Evolutionary conservation across 2,329 filamentous ascomycete genomes (phyloP).

Genomic region (Fusarium sambucinum): DNA sequence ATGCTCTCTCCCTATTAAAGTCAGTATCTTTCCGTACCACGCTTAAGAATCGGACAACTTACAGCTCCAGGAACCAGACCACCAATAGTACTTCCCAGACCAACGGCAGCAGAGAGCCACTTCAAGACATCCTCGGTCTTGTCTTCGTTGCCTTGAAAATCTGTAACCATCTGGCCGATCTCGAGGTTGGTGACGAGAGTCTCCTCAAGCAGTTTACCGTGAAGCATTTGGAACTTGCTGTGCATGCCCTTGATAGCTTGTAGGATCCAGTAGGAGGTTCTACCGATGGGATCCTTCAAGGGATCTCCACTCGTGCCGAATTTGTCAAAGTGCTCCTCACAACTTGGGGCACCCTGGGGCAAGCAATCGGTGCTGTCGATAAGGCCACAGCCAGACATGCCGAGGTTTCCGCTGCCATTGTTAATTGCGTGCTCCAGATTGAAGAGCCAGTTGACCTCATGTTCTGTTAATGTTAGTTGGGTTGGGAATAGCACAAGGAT

Average conservation of each 20-base stretch:
- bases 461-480: background rate
- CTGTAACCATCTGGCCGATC: conserved; percentile 9
- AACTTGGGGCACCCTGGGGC: background rate
- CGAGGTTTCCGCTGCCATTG: background rate
- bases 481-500: too few relatives aligned
- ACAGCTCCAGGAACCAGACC: conserved; percentile 4
- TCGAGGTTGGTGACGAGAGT: background rate
- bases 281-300: background rate
- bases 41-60: background rate
- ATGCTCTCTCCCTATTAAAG: background rate
- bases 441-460: background rate
- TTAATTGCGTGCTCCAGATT: background rate
- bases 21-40: background rate
- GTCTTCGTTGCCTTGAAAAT: conserved; percentile 7
- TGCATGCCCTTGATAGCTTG: conserved; percentile 27
- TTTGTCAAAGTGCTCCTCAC: conserved; percentile 14
- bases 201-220: background rate
- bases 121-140: conserved; percentile 8
- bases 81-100: conserved; percentile 4
- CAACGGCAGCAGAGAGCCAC: conserved; percentile 14
- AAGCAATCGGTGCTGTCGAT: background rate
- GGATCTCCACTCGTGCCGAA: background rate
- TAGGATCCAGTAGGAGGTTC: conserved; percentile 30
- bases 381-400: conserved; percentile 1
- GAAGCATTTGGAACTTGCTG: conserved; percentile 7